phyloP scores from a whole-genome alignment of 2,329 filamentous ascomycete genomes.

The Colletotrichum sp. region DNA sequence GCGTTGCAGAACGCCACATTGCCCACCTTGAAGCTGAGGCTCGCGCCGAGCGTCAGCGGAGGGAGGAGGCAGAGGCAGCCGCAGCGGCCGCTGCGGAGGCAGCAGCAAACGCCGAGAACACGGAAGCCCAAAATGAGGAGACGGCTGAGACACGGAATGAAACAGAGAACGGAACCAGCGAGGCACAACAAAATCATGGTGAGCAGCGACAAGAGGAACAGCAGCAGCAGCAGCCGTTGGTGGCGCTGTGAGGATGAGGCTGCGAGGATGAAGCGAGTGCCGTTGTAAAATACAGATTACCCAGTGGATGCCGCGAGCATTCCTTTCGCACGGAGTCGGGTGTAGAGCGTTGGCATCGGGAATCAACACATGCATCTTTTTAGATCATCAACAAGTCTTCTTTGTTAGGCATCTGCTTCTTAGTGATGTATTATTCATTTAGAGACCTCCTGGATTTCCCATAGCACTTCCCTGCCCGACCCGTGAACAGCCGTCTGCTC shows the following conservation, averaged over 20 bases:
- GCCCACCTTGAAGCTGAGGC: constrained; percentile 60
- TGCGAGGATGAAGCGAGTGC: neutral
- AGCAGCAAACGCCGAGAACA: constrained; percentile 21
- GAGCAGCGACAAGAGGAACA: constrained; percentile 8
- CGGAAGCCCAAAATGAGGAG: constrained; percentile 1
- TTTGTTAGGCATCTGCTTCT: neutral
- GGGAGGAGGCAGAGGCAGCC: constrained; percentile 46
- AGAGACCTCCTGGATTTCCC: neutral
- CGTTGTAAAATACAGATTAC: constrained; percentile 12
- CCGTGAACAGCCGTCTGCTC: neutral
- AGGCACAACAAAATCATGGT: neutral
- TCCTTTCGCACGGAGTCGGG: constrained; percentile 13
- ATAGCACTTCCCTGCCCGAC: neutral
- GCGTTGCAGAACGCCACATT: constrained; percentile 70
- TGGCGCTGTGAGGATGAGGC: neutral
- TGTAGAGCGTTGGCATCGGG: constrained; percentile 10
- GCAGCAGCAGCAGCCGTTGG: constrained; percentile 1
- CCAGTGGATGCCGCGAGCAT: constrained; percentile 4
- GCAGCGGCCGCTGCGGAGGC: constrained; percentile 39
- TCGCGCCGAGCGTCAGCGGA: constrained; percentile 47
- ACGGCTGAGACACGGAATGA: neutral
- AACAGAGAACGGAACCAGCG: neutral
- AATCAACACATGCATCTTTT: neutral
- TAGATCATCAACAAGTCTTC: neutral
- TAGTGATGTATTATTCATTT: neutral